A percentile compares a stretch with the other conserved stretches of the same genome.
These are phyloP conservation scores for Lasiosphaeriaceae sp. DNA, from an alignment of 495 filamentous ascomycete genomes.

Conservation along the genomic window DNA sequence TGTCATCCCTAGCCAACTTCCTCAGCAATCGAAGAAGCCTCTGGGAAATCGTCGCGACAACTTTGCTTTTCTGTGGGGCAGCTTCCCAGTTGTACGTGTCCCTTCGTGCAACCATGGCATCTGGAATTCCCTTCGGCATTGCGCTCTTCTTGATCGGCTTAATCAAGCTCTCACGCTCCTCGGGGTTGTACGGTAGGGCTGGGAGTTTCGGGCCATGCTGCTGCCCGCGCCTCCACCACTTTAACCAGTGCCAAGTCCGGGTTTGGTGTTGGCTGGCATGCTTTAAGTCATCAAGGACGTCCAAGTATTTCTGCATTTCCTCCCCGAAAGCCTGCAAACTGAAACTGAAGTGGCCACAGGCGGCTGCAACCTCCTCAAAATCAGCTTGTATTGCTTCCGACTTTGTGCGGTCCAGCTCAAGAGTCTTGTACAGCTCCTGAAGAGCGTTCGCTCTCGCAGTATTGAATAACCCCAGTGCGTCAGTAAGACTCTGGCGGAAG, in stretches of 20 bases:
- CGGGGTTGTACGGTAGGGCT: conserved; percentile 50
- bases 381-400: conserved; percentile 78
- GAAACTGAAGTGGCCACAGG: conserved; percentile 92
- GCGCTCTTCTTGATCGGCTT: conserved; percentile 42
- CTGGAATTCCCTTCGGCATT: conserved; percentile 45
- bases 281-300: conserved; percentile 80
- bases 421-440: conserved; percentile 69
- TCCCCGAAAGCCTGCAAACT: conserved; percentile 85
- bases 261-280: conserved; percentile 55
- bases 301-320: conserved; percentile 77
- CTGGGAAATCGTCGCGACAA: conserved; percentile 36
- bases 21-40: conserved; percentile 34
- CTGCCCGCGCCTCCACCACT: conserved; percentile 61
- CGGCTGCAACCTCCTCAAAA: conserved; percentile 92
- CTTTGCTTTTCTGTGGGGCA: conserved; percentile 30
- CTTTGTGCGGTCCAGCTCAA: conserved; percentile 60
- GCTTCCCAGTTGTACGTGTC: conserved; percentile 41
- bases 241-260: conserved; percentile 82
- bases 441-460: conserved; percentile 70
- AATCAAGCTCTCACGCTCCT: conserved; percentile 36
- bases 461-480: conserved; percentile 76
- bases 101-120: conserved; percentile 39
- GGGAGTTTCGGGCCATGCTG: conserved; percentile 19
- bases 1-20: conserved; percentile 48
- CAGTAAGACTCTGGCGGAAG: conserved; percentile 70